Percentiles rank a stretch among this genome's conserved stretches.
Evolutionary conservation across 306 rosid species (phyloP).

Genomic region (Macrotyloma uniflorum): DNA sequence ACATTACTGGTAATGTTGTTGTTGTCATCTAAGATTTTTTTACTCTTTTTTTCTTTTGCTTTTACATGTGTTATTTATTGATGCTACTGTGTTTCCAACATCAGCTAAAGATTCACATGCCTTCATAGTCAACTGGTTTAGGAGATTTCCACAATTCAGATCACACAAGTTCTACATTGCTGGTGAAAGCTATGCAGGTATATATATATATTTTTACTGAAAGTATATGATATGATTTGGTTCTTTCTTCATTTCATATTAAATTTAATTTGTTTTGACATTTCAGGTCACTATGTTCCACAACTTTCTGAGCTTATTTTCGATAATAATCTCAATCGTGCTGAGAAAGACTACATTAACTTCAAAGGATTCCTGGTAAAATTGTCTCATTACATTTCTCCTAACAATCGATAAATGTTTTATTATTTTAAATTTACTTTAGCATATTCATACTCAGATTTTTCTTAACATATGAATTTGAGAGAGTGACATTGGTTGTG

Average conservation of each 20-base stretch:
- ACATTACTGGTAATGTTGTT: slow-evolving; percentile 56
- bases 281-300: slow-evolving; percentile 86
- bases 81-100: neutral
- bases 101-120: slow-evolving; percentile 75
- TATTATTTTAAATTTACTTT: neutral
- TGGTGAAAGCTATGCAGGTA: slow-evolving; percentile 96
- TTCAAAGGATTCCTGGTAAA: slow-evolving; percentile 76
- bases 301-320: slow-evolving; percentile 76
- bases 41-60: neutral
- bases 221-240: neutral
- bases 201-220: neutral
- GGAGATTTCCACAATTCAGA: slow-evolving; percentile 75
- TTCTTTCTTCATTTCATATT: neutral
- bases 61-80: slow-evolving; percentile 8
- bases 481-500: neutral
- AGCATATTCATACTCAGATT: neutral
- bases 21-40: neutral
- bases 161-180: slow-evolving; percentile 80
- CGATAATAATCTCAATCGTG: slow-evolving; percentile 42
- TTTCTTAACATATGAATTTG: neutral
- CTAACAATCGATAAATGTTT: neutral
- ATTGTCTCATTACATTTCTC: neutral
- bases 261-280: neutral
- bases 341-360: slow-evolving; percentile 51
- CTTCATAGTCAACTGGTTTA: slow-evolving; percentile 76